phyloP scores from a whole-genome alignment of 345 rosid species.

The Hypericum androsaemum region DNA sequence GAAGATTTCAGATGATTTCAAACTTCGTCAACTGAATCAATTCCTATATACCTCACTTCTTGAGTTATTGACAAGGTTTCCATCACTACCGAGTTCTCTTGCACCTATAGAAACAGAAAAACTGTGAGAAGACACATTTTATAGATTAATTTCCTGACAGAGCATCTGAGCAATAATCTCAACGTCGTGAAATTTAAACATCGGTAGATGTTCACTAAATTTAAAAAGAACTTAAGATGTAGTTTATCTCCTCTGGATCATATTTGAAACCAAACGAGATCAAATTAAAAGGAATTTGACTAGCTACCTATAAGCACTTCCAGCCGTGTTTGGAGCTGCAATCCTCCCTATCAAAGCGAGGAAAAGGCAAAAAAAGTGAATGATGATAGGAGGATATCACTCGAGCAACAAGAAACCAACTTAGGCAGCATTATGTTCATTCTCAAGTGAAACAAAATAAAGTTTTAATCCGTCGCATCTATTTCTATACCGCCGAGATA shows the following conservation, averaged over 20 bases:
- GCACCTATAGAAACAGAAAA: not conserved
- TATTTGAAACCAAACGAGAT: too few relatives aligned
- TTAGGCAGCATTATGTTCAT: not conserved
- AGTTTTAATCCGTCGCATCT: not conserved
- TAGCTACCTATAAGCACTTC: conserved; percentile 52
- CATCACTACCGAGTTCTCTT: conserved; percentile 8
- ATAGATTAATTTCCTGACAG: too few relatives aligned
- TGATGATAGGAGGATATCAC: not conserved
- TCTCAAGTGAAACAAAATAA: not conserved
- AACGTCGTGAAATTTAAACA: too few relatives aligned
- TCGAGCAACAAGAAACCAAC: not conserved
- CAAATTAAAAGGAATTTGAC: not conserved
- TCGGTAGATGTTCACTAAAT: too few relatives aligned
- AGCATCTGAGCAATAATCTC: too few relatives aligned
- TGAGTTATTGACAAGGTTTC: conserved; percentile 9
- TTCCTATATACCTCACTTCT: conserved; percentile 23
- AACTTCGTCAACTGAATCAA: not conserved
- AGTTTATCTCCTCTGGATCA: too few relatives aligned
- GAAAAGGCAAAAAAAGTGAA: not conserved
- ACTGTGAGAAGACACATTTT: too few relatives aligned
- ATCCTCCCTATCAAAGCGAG: conserved; percentile 35
- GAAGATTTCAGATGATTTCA: not conserved
- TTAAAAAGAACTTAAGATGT: too few relatives aligned
- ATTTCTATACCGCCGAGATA: too few relatives aligned
- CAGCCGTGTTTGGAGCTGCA: conserved; percentile 48